Conservation (phyloP, 1,284 basidiomycete genomes). For the Spongispora temasekensis region DNA sequence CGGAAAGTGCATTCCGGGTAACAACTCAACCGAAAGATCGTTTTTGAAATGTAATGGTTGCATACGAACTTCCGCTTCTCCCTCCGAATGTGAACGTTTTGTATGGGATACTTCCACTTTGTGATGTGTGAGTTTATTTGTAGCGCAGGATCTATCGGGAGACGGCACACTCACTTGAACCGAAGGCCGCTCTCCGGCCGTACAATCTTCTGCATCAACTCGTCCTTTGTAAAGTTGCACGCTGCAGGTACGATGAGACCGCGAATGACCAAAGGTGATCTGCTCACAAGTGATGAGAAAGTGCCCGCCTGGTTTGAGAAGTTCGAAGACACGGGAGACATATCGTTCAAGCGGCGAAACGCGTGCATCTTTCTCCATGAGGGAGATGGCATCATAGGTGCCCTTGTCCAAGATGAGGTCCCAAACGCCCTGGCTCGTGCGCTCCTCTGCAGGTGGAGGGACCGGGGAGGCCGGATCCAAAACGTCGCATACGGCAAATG, state of each 20-base stretch:
- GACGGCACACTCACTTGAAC: slow-evolving; percentile 57
- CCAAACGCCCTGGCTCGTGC: slow-evolving; percentile 46
- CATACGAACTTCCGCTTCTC: slow-evolving; percentile 67
- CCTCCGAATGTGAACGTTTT: slow-evolving; percentile 78
- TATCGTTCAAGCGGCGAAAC: slow-evolving; percentile 60
- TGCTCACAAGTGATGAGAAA: slow-evolving; percentile 84
- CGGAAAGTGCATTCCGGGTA: too few relatives aligned
- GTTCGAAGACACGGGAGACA: slow-evolving; percentile 54
- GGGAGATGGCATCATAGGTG: slow-evolving; percentile 86
- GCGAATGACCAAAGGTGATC: slow-evolving; percentile 6
- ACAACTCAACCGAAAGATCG: not conserved
- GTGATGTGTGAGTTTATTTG: slow-evolving; percentile 11
- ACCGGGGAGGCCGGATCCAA: slow-evolving; percentile 47
- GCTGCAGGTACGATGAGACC: slow-evolving; percentile 43
- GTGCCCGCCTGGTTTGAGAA: slow-evolving; percentile 67
- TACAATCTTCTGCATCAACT: slow-evolving; percentile 64
- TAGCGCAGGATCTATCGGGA: not conserved
- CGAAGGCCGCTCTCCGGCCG: slow-evolving; percentile 49
- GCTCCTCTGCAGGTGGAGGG: slow-evolving; percentile 34
- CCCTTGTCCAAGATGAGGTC: slow-evolving; percentile 78
- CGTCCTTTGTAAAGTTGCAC: slow-evolving; percentile 89
- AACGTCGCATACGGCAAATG: slow-evolving; percentile 63
- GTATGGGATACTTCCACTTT: slow-evolving; percentile 70
- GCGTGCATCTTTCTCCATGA: slow-evolving; percentile 61
- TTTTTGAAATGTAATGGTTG: slow-evolving; percentile 39